phyloP scores from a whole-genome alignment of 2,329 filamentous ascomycete species.

The Colletotrichum noveboracense region DNA sequence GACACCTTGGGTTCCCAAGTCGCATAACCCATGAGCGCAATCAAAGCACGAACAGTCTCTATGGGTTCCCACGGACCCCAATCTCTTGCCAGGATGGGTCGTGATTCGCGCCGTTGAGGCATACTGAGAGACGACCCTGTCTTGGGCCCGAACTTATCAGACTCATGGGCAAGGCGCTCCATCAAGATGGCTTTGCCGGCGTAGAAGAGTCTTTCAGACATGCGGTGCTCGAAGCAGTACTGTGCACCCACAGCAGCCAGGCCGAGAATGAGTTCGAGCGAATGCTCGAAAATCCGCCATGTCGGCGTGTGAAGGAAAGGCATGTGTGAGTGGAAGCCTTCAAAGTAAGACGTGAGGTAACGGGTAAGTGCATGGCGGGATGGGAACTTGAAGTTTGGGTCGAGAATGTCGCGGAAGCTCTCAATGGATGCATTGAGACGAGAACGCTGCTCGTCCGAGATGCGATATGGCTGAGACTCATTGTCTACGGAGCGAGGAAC shows the following conservation, averaged over 20 bases:
- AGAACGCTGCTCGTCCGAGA: conserved; percentile 39
- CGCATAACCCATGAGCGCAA: conserved; percentile 42
- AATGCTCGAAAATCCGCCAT: conserved; percentile 33
- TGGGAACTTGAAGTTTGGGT: conserved; percentile 34
- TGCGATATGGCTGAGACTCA: conserved; percentile 25
- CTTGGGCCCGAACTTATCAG: conserved; percentile 27
- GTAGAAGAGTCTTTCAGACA: conserved; percentile 37
- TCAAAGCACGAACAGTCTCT: conserved; percentile 36
- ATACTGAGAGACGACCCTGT: conserved; percentile 29
- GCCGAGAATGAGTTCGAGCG: conserved; percentile 36
- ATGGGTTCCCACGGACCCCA: conserved; percentile 32
- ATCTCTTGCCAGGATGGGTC: not conserved
- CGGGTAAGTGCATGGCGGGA: conserved; percentile 40
- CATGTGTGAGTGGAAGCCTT: conserved; percentile 43
- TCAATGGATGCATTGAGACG: conserved; percentile 29
- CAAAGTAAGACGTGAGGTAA: conserved; percentile 40
- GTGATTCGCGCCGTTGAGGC: conserved; percentile 12
- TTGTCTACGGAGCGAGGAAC: conserved; percentile 22
- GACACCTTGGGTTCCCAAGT: conserved; percentile 39
- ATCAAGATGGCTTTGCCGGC: conserved; percentile 35
- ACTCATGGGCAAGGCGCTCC: conserved; percentile 30
- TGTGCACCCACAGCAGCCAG: conserved; percentile 40
- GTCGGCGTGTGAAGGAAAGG: conserved; percentile 41
- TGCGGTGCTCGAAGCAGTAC: conserved; percentile 41
- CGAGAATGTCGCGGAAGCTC: conserved; percentile 31